Percentiles rank a stretch among this genome's conserved stretches.
Evolutionary conservation across 352 stramenopile species (phyloP).

Genomic region (Globisporangium takayamanum): DNA sequence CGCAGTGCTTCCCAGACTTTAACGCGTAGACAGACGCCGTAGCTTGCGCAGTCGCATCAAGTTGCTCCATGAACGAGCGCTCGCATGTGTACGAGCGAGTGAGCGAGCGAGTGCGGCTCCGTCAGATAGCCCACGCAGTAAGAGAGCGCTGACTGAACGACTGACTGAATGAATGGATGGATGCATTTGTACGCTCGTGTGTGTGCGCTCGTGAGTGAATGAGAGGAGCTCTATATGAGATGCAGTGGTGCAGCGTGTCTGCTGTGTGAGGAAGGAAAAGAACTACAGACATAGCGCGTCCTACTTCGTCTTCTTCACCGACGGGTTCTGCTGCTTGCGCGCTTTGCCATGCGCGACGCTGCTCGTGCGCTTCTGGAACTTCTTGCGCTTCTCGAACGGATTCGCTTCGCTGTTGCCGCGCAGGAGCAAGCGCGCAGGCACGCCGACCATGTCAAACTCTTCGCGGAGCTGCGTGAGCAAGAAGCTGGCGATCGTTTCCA

Average conservation of each 20-base stretch:
- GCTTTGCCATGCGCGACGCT: constrained; percentile 53
- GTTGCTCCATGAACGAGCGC: background rate
- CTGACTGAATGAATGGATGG: too few species aligned
- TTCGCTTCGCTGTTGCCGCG: constrained; percentile 70
- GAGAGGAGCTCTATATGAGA: background rate
- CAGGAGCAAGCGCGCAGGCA: constrained; percentile 67
- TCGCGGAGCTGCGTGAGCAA: constrained; percentile 69
- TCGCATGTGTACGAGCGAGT: background rate
- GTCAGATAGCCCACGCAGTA: background rate
- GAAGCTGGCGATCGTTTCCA: constrained; percentile 27
- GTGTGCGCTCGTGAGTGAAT: too few species aligned
- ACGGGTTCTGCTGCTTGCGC: constrained; percentile 17
- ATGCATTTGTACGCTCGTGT: background rate
- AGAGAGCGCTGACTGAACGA: background rate
- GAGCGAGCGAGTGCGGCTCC: background rate
- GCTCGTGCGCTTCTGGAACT: constrained; percentile 75
- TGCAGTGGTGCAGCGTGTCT: background rate
- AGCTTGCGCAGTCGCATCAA: too few species aligned
- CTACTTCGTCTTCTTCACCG: background rate
- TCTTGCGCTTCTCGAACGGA: constrained; percentile 78
- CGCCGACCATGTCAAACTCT: constrained; percentile 82
- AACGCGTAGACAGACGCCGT: background rate
- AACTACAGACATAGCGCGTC: too few species aligned
- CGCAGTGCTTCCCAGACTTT: constrained; percentile 16
- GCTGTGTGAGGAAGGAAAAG: background rate